Evolutionary conservation across 2,329 filamentous ascomycete genomes (phyloP), one percentile per base, ranked within the genome.

Genomic region (Cladophialophora psammophila): DNA sequence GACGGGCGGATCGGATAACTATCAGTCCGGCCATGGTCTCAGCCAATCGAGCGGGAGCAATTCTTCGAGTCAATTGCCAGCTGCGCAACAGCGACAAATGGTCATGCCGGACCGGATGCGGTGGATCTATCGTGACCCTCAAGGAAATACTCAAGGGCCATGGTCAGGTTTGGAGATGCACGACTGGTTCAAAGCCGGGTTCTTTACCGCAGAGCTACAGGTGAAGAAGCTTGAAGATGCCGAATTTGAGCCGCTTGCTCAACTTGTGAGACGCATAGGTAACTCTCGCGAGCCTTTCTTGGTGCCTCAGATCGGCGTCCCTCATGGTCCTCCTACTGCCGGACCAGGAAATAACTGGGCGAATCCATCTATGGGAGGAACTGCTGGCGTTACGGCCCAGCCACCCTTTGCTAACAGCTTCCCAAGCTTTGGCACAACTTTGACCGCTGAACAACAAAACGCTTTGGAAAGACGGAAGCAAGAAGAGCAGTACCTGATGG

Each of bases 61-160:
- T n/a, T 68, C 65, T 18, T 68, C 66, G 42, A 70, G 62, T 57
- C 90, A 93, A 71, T 86, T 92, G 57, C 88, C 89, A 34, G 81
- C 87, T 56, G 82, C 87, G 34, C 90, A 92, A 74, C 88, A 91
- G 70, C 90, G 93, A 15, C 94, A 91, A 53, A 98, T 99, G 94
- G 94, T 99, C 5, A 98, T 99, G 95, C 95, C 95, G 1, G 95
- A 99, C 78, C 87, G 96, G 13, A 99, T 99, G 93, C 87, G 94
- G 74, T 99, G 95, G 95, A 94, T 97, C 18, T 99, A 99, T 77
- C 89, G 96, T 60, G 95, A 99, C 76, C 95, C 95, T 5, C 92
- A 96, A 76, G 93, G 93, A 26, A 91, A 92, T 69, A 90, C 93
- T 5, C 95, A 99, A 76, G 95, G 95, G 0, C 95, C 95, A 0